phyloP scores from a whole-genome alignment of 306 rosid species.

The Quercus wislizeni region DNA sequence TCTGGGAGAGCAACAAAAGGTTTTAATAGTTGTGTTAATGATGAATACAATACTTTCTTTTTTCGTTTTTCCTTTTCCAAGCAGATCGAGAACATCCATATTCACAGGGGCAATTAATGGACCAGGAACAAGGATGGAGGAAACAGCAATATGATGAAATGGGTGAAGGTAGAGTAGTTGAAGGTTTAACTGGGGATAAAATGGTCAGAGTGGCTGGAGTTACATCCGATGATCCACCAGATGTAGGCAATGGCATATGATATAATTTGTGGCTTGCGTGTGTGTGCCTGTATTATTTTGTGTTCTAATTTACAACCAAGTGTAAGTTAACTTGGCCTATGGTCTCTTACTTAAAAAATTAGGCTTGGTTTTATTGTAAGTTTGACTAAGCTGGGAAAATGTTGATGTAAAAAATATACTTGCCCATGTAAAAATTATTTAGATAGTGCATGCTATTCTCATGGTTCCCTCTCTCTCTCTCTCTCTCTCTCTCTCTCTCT shows the following conservation, averaged over 20 bases:
- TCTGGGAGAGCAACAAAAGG: slow-evolving; percentile 15
- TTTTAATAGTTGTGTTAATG: slow-evolving; percentile 15
- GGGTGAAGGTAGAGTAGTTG: slow-evolving; percentile 28
- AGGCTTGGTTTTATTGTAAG: slow-evolving; percentile 21
- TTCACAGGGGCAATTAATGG: slow-evolving; percentile 45
- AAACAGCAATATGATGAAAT: slow-evolving; percentile 31
- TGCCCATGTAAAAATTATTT: slow-evolving; percentile 22
- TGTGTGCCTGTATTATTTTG: slow-evolving; percentile 11
- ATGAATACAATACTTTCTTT: slow-evolving; percentile 8
- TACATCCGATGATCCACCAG: slow-evolving; percentile 17
- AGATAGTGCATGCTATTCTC: background rate
- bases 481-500: background rate
- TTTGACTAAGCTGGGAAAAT: slow-evolving; percentile 7
- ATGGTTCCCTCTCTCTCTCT: background rate
- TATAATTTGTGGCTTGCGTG: slow-evolving; percentile 6
- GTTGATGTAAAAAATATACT: slow-evolving; percentile 25
- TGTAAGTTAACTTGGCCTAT: background rate
- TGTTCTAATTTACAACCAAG: slow-evolving; percentile 20
- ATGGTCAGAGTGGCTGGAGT: slow-evolving; percentile 20
- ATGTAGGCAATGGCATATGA: slow-evolving; percentile 20
- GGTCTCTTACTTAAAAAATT: slow-evolving; percentile 18
- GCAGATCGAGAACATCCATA: slow-evolving; percentile 63
- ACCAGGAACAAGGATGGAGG: slow-evolving; percentile 44
- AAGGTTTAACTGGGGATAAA: slow-evolving; percentile 29
- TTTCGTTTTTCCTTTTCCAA: slow-evolving; percentile 37